Base-by-base conservation (phyloP, 2,329 filamentous ascomycete genomes). In the Colletotrichum musae region DNA sequence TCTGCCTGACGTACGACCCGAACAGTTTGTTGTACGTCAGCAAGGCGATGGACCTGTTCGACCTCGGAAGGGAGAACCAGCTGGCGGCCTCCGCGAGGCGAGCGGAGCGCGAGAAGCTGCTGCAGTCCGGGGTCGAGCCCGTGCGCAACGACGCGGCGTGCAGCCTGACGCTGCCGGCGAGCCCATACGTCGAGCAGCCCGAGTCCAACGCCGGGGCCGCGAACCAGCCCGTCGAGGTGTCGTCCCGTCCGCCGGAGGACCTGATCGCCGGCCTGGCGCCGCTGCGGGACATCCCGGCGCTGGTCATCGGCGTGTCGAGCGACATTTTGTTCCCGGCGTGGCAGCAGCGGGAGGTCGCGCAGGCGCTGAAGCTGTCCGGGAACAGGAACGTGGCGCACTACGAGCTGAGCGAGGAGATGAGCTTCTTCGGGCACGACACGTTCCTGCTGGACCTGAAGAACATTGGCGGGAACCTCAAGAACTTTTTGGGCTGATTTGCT, bases 21-120 rank as follows among this genome's bases (percentile, higher is more conserved):
- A 99, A 99, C 81, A 97, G 94, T 77, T 83, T 98, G 47, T 85
- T 99, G 2, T 99, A 99, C 79, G 94, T 99, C 65, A 97, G 94
- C 79, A 99, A 99, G 82, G 96, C 96, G 5, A 99, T 99, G 96
- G 96, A 99, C 77, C 86, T 99, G 13, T 99, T 99, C 79, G 96
- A 99, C 76, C 88, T 99, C 0, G 94, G 96, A 26, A 84, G 85
- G 56, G 87, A 89, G 48, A 91, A 92, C 76, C 93, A 95, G 77
- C 80, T 83, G 4, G 89, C 87, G 21, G 89, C 93, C 2, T 84
- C 84, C 21, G 77, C 84, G 39, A 88, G 94, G 32, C 86, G 95
- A 16, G 84, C 86, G 15, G 85, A 89, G 63, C 90, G 92, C 56
- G 82, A 87, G 70, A 80, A 83, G 52, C 87, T 88, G 58, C 81